These are phyloP conservation scores for Lunularia cruciata DNA, from an alignment of 225 moss, liverwort and hornwort genomes.

Conservation along the genomic window DNA sequence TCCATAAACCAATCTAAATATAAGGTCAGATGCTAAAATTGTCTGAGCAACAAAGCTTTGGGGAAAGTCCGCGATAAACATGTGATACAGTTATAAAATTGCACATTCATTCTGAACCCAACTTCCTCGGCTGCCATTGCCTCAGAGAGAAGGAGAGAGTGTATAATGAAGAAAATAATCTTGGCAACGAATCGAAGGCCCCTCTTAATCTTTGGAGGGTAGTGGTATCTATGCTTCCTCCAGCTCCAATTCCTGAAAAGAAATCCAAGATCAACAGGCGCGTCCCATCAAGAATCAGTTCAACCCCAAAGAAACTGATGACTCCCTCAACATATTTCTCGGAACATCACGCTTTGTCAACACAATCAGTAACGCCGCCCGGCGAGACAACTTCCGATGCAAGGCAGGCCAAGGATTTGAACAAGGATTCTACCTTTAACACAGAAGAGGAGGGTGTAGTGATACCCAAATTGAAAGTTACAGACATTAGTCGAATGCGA, in stretches of 20 bases:
- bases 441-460: neutral
- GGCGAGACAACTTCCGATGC: neutral
- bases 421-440: neutral
- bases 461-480: neutral
- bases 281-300: neutral
- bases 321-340: conserved; percentile 15
- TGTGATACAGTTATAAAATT: neutral
- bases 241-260: conserved; percentile 2
- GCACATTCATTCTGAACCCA: conserved; percentile 4
- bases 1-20: too few species aligned
- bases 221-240: conserved; percentile 22
- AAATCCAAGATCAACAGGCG: neutral
- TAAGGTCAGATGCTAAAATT: too few species aligned
- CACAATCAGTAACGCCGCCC: neutral
- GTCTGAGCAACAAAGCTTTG: too few species aligned
- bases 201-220: conserved; percentile 25
- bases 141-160: conserved; percentile 24
- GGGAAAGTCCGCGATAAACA: too few species aligned
- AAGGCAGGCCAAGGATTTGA: neutral
- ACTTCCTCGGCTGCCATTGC: neutral
- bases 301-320: conserved; percentile 8
- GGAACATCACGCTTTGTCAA: neutral
- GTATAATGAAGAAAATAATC: neutral
- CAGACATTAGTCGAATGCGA: conserved; percentile 22
- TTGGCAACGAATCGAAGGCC: conserved; percentile 1